These are phyloP conservation scores for Penicillium nordicum DNA, from an alignment of 2,329 filamentous ascomycete genomes.

Conservation along the genomic window DNA sequence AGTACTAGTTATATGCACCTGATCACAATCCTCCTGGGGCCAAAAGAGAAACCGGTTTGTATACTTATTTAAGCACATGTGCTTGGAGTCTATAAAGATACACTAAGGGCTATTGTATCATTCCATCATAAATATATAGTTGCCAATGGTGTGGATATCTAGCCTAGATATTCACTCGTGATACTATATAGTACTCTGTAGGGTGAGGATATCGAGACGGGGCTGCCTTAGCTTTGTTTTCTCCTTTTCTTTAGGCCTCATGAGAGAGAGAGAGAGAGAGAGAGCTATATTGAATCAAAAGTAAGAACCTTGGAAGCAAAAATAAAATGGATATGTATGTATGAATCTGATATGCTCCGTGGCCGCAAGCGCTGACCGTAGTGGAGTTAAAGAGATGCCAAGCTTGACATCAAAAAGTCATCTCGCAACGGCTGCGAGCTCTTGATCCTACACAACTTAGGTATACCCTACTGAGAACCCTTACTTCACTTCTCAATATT, in stretches of 20 bases:
- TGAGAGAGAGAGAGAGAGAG: no score
- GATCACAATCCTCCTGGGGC: background rate
- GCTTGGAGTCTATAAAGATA: background rate
- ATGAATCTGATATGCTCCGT: background rate
- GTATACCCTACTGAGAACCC: background rate
- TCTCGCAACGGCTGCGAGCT: background rate
- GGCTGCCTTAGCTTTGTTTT: background rate
- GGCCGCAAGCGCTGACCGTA: background rate
- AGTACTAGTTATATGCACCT: background rate
- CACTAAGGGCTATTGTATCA: background rate
- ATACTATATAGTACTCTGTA: background rate
- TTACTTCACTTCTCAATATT: background rate
- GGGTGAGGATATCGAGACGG: background rate
- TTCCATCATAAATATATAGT: background rate
- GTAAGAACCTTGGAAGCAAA: background rate
- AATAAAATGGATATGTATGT: no score
- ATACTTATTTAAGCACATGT: no score
- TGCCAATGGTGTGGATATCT: background rate
- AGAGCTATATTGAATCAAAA: background rate
- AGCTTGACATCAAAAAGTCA: conserved; percentile 7
- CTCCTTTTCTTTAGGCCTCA: no score
- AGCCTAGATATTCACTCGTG: background rate
- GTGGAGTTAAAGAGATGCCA: conserved; percentile 3
- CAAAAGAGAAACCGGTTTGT: background rate
- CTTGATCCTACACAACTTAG: background rate